Conservation (phyloP, 768 basidiomycete genomes). For the Amanita phalloides region DNA sequence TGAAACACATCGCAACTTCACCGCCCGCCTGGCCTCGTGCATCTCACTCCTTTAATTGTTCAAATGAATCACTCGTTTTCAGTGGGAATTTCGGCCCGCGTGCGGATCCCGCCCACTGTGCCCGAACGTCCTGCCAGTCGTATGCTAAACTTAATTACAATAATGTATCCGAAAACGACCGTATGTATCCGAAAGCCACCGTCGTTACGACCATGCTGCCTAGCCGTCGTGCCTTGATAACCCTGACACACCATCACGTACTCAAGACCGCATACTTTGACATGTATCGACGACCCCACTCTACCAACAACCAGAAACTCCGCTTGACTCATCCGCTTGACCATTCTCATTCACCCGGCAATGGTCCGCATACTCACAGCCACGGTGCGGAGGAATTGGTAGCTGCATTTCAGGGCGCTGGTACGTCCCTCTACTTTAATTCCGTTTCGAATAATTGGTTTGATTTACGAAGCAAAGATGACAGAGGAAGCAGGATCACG, state of each 20-base stretch:
- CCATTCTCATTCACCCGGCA: constrained; percentile 56
- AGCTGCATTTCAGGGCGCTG: constrained; percentile 53
- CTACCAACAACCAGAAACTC: constrained; percentile 15
- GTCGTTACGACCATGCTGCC: not conserved
- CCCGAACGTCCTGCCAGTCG: too few species aligned
- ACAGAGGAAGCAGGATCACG: constrained; percentile 77
- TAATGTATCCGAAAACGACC: too few species aligned
- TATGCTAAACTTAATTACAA: too few species aligned
- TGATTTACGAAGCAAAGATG: constrained; percentile 32
- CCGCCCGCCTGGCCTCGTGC: constrained; percentile 23
- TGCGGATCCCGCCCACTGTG: too few species aligned
- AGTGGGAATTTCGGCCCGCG: too few species aligned
- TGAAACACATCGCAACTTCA: constrained; percentile 26
- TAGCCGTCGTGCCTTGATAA: not conserved
- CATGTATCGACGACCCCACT: constrained; percentile 17
- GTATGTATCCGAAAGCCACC: too few species aligned
- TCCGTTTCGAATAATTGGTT: not conserved
- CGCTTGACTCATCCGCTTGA: constrained; percentile 43
- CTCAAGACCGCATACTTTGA: not conserved
- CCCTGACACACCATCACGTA: not conserved
- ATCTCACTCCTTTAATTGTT: constrained; percentile 17
- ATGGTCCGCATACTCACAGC: constrained; percentile 45
- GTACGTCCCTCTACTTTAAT: constrained; percentile 25
- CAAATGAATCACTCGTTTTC: too few species aligned
- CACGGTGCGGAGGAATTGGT: constrained; percentile 62